phyloP scores from a whole-genome alignment of 2,329 filamentous ascomycete genomes.

The Colletotrichum higginsianum region DNA sequence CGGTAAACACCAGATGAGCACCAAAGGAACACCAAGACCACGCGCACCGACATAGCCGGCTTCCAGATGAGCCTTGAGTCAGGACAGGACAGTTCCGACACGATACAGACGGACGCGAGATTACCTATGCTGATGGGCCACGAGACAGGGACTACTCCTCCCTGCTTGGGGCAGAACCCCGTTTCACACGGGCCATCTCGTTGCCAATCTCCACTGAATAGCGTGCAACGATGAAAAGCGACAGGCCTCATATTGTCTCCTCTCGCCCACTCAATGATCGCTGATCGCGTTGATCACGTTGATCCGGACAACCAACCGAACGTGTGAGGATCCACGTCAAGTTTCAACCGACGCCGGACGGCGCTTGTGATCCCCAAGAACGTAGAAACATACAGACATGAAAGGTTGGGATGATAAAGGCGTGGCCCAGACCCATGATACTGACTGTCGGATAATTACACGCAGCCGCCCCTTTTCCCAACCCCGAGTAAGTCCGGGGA shows the following conservation, averaged over 20 bases:
- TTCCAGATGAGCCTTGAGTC: no score
- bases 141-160: neutral
- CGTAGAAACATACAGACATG: neutral
- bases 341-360: neutral
- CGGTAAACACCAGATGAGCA: no score
- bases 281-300: constrained; percentile 33
- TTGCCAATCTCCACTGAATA: constrained; percentile 36
- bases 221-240: constrained; percentile 11
- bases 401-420: neutral
- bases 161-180: constrained; percentile 11
- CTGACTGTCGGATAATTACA: no score
- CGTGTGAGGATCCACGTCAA: neutral
- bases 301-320: constrained; percentile 28
- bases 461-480: constrained; percentile 11
- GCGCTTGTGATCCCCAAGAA: no score
- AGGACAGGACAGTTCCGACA: neutral
- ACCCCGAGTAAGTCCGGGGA: neutral
- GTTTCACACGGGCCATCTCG: constrained; percentile 14
- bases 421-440: no score
- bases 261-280: constrained; percentile 16
- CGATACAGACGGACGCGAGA: neutral
- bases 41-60: neutral
- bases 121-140: neutral
- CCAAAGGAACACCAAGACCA: neutral
- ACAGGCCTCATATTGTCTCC: constrained; percentile 2